Evolutionary conservation across 177 flowering plant genomes (phyloP).

Genomic region (Vitis hybrid): DNA sequence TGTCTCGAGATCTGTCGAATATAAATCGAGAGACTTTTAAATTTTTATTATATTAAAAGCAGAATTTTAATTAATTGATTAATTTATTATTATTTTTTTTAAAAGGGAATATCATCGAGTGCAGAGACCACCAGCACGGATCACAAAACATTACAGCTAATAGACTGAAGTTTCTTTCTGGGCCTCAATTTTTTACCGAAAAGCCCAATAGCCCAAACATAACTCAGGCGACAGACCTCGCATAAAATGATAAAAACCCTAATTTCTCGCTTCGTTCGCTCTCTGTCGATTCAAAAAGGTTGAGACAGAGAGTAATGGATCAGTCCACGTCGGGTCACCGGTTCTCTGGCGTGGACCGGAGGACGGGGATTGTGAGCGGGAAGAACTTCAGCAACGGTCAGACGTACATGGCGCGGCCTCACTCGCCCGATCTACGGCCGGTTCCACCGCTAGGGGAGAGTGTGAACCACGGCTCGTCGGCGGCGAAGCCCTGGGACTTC

Average conservation of each 20-base stretch:
- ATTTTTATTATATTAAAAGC: too few relatives aligned
- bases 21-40: too few relatives aligned
- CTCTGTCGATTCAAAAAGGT: background rate
- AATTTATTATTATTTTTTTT: too few relatives aligned
- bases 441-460: background rate
- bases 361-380: conserved; percentile 31
- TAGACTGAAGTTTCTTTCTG: background rate
- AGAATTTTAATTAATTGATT: too few relatives aligned
- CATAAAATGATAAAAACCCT: background rate
- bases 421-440: conserved; percentile 9
- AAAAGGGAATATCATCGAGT: conserved; percentile 1
- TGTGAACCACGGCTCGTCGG: conserved; percentile 5
- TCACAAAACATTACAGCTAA: conserved; percentile 2
- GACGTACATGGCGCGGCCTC: conserved; percentile 4
- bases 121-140: conserved; percentile 1
- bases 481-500: conserved; percentile 27
- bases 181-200: too few relatives aligned
- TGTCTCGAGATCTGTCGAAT: too few relatives aligned
- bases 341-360: conserved; percentile 4
- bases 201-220: background rate
- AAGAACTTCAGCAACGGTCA: conserved; percentile 11
- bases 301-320: background rate
- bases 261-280: background rate
- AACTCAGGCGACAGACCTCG: background rate
- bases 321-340: conserved; percentile 4